Evolutionary conservation across 352 stramenopile species (phyloP).

Genomic region (Globisporangium middletonii): DNA sequence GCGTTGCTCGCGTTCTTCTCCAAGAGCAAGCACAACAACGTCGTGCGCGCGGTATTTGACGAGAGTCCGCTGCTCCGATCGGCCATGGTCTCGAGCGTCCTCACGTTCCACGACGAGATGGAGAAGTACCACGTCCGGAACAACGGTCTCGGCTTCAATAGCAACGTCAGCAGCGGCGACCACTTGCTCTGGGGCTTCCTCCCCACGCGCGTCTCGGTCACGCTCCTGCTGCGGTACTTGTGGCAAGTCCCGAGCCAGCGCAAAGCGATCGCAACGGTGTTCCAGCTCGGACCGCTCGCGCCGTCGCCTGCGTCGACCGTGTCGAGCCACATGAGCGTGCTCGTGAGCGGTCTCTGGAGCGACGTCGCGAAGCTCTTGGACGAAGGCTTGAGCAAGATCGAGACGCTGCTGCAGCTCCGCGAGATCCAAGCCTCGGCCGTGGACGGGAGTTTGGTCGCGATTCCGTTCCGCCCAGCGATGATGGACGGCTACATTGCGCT

Average conservation of each 20-base stretch:
- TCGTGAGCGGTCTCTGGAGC: conserved; percentile 64
- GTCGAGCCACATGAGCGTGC: conserved; percentile 36
- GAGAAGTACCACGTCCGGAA: conserved; percentile 65
- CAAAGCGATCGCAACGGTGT: conserved; percentile 20
- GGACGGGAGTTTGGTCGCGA: conserved; percentile 25
- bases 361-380: conserved; percentile 69
- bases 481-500: conserved; percentile 60
- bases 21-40: conserved; percentile 33
- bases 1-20: conserved; percentile 56
- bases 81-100: conserved; percentile 32
- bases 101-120: conserved; percentile 73
- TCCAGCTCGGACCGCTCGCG: conserved; percentile 9
- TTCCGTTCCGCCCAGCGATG: conserved; percentile 50
- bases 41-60: conserved; percentile 35
- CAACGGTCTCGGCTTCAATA: conserved; percentile 61
- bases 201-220: conserved; percentile 49
- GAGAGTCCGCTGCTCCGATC: conserved; percentile 30
- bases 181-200: conserved; percentile 71
- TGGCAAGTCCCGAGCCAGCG: conserved; percentile 55
- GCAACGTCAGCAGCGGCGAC: conserved; percentile 50
- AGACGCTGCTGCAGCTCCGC: conserved; percentile 48
- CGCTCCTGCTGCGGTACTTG: conserved; percentile 53
- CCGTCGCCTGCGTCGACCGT: conserved; percentile 7
- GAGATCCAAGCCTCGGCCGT: conserved; percentile 47
- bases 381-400: conserved; percentile 55